Evolutionary conservation across 2,329 filamentous ascomycete genomes (phyloP).

Genomic region (Alternaria gaisen): DNA sequence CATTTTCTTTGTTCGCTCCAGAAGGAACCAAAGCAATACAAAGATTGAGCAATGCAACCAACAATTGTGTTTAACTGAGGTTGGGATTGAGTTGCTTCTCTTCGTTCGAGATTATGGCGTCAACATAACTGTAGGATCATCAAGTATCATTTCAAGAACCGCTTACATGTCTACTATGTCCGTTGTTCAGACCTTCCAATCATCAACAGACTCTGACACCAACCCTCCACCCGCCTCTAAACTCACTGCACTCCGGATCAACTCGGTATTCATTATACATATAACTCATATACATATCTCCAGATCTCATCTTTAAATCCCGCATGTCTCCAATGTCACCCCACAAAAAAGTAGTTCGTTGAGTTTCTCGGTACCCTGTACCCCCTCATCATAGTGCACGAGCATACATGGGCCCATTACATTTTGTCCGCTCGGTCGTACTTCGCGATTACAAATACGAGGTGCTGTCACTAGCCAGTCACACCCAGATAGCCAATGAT

Average conservation of each 20-base stretch:
- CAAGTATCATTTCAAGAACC: neutral
- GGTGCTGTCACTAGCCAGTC: neutral
- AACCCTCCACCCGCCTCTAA: too few relatives aligned
- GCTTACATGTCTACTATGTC: neutral
- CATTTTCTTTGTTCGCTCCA: neutral
- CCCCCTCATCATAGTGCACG: neutral
- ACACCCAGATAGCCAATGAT: too few relatives aligned
- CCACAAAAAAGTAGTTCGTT: neutral
- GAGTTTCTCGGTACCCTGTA: neutral
- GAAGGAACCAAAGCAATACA: neutral
- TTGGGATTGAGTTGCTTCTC: too few relatives aligned
- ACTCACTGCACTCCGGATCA: too few relatives aligned
- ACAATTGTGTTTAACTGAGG: too few relatives aligned
- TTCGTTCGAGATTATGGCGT: neutral
- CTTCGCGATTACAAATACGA: constrained; percentile 1
- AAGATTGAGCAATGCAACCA: neutral
- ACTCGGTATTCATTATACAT: too few relatives aligned
- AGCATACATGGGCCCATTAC: constrained; percentile 3
- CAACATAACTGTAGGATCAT: neutral
- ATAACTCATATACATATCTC: too few relatives aligned
- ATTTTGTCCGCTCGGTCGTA: neutral
- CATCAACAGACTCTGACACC: neutral
- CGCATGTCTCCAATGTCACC: neutral
- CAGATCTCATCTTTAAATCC: too few relatives aligned
- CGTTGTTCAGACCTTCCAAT: neutral